Base-by-base conservation (phyloP, 2,329 filamentous ascomycete genomes). In the Cadophora sp. region DNA sequence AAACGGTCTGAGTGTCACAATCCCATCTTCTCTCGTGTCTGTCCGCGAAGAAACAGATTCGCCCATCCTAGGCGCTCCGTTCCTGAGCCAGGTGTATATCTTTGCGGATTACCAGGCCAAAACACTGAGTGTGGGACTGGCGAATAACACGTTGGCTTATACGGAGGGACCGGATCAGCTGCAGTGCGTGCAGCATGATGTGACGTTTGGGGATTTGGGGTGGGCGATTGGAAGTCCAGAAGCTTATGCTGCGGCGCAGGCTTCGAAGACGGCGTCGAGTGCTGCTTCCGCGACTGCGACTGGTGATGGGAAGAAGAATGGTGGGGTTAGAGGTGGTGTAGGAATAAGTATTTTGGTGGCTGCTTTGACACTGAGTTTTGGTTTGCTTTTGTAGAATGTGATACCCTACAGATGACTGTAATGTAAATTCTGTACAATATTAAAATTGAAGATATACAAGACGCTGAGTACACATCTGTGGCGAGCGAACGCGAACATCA, bases 31-130 rank as follows among this genome's bases (percentile, higher is more conserved):
- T 4, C 60, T 66, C 4, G 47, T 63, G n/a, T 47, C 45, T 4
- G 22, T 59, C 14, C 39, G 59, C 2, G 59, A 48, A 36, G 47
- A 64, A 11, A 47, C 47, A 22, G 60, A 58, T 33, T 66, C 60
- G 24, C 61, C 61, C 6, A 64, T 66, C 7, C 61, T 66, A 14
- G 67, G 67, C 16, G 61, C 59, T 22, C 67, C 61, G 4, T 69
- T 69, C 58, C 39, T 69, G 27, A 66, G 64, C 20, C 67, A 69
- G 33, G 65, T 65, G 6, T 65, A 65, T 18, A 20, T 66, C 2
- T 69, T 61, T 24, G 60, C 61, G 4, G 64, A 67, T 50, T 69
- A 69, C 24, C 67, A 69, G 24, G 33, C 50, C 14, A 66, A 27
- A 22, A 62, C 61, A 5, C 39, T 69, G 33, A 62, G 62, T 64